Evolutionary conservation across 163 green algal species (phyloP), one percentile per base, ranked within the genome.

Genomic region (Smithsoniella earleae): DNA sequence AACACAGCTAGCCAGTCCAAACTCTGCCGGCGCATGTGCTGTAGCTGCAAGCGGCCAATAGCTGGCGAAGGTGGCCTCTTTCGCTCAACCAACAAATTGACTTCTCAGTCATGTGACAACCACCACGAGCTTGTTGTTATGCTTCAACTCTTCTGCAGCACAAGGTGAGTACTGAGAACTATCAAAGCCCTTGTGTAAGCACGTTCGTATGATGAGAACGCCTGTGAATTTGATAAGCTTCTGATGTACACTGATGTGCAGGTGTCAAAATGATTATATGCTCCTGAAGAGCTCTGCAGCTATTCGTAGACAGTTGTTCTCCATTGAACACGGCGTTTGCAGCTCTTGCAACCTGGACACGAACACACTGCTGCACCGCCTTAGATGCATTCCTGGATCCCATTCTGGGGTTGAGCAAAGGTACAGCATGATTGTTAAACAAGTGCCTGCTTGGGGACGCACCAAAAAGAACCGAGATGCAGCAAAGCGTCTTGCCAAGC

Each of bases 251-350:
- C n/a, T n/a, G n/a, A n/a, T n/a, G n/a, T 37, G 55, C 55, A 66
- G 55, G 55, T 66, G 55, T 34, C 55, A 66, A 31, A 66, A 66
- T 31, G 55, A 66, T 13, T 66, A 40, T 31, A 66, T 66, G 55
- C 55, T 66, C 16, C 55, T 66, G 10, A 66, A 66, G 55, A 66
- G 55, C 22, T n/a, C 18, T 3, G 18, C 55, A 20, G 55, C 55
- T 13, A 66, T 66, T 34, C 4, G 55, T 3, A 30, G 55, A 3
- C 55, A 66, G 55, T 34, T 66, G 13, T 66, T 66, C 43, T 28
- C 55, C 25, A 66, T 66, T 34, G 55, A 66, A 31, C 25, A 16
- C 4, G 55, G 55, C 55, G 3, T 5, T 4, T 66, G 55, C 55
- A 30, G n/a, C 8, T 25, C 30, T n/a, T 66, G 55, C 55, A 38